phyloP scores from a whole-genome alignment of 2,329 filamentous ascomycete species.

The Colletotrichum neosansevieriae region DNA sequence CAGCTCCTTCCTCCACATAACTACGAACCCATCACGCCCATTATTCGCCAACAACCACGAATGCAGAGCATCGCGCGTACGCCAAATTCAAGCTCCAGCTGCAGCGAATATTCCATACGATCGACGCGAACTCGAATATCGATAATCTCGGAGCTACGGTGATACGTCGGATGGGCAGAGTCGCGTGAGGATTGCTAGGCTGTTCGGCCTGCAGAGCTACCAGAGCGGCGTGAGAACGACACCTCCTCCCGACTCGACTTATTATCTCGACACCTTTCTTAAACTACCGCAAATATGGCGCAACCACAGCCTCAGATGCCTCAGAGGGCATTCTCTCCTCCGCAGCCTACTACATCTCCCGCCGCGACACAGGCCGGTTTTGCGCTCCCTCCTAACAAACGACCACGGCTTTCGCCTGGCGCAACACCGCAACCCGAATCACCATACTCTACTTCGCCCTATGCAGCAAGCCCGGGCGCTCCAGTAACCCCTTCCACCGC shows the following conservation, averaged over 20 bases:
- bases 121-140: constrained; percentile 3
- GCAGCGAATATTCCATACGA: background rate
- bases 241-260: constrained; percentile 32
- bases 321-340: constrained; percentile 71
- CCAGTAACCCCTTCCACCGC: constrained; percentile 55
- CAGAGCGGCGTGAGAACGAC: constrained; percentile 30
- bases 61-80: constrained; percentile 1
- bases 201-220: constrained; percentile 59
- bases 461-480: constrained; percentile 59
- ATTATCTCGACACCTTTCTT: constrained; percentile 17
- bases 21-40: constrained; percentile 2
- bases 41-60: constrained; percentile 23
- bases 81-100: background rate
- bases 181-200: constrained; percentile 61
- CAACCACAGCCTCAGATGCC: constrained; percentile 68
- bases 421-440: constrained; percentile 76
- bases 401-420: constrained; percentile 77
- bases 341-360: constrained; percentile 72
- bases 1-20: constrained; percentile 40
- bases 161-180: constrained; percentile 58
- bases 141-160: background rate
- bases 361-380: constrained; percentile 65
- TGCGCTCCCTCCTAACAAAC: constrained; percentile 77
- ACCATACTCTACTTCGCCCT: constrained; percentile 68
- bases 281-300: constrained; percentile 59